A percentile compares a stretch with the other conserved stretches of the same genome.
Conservation (phyloP, 2,329 filamentous ascomycete genomes). For the Macrophomina pseudophaseolina region DNA sequence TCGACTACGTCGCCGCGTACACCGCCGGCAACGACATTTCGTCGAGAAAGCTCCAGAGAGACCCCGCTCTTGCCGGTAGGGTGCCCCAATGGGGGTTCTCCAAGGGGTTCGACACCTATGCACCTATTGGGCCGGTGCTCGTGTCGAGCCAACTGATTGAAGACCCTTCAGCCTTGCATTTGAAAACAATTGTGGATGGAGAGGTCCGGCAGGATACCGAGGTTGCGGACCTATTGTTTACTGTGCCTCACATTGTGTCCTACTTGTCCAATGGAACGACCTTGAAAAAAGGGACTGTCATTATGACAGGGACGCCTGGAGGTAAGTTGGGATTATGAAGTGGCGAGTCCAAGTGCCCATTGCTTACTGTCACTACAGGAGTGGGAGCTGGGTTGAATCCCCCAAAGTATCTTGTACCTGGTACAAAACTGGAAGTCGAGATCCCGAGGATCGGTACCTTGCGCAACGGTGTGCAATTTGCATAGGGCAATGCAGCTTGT, state of each 20-base stretch:
- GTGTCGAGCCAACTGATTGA: slow-evolving; percentile 50
- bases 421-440: slow-evolving; percentile 41
- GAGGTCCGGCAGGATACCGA: slow-evolving; percentile 50
- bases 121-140: slow-evolving; percentile 58
- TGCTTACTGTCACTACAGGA: slow-evolving; percentile 30
- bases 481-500: background rate
- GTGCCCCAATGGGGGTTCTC: slow-evolving; percentile 60
- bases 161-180: slow-evolving; percentile 49
- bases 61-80: slow-evolving; percentile 31
- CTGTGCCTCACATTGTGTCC: slow-evolving; percentile 51
- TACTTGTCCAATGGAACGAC: slow-evolving; percentile 54
- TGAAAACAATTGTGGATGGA: slow-evolving; percentile 58
- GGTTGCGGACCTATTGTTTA: slow-evolving; percentile 53
- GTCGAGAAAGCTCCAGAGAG: slow-evolving; percentile 55
- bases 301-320: slow-evolving; percentile 55
- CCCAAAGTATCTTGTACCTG: slow-evolving; percentile 43
- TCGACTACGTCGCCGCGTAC: slow-evolving; percentile 59
- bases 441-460: slow-evolving; percentile 41
- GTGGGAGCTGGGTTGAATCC: slow-evolving; percentile 50
- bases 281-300: slow-evolving; percentile 53
- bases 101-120: slow-evolving; percentile 63
- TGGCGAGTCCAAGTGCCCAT: slow-evolving; percentile 38
- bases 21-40: slow-evolving; percentile 62
- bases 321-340: slow-evolving; percentile 44
- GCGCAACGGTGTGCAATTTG: slow-evolving; percentile 40